These are phyloP conservation scores for Metschnikowia kofuensis DNA, from an alignment of 805 yeast species.

Conservation along the genomic window DNA sequence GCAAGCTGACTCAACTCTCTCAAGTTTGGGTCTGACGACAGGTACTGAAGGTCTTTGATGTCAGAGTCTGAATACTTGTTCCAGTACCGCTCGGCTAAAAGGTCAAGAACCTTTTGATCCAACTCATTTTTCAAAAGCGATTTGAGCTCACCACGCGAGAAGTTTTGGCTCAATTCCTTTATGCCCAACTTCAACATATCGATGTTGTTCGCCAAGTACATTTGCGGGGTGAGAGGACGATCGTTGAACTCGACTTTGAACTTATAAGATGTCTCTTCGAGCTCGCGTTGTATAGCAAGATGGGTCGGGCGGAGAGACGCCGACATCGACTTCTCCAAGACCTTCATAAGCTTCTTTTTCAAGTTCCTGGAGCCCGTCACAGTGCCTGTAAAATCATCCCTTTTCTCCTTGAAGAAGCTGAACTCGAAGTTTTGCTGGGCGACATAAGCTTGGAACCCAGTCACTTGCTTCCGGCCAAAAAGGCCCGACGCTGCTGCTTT, in stretches of 20 bases:
- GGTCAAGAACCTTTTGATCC: constrained; percentile 85
- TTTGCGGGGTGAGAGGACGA: constrained; percentile 88
- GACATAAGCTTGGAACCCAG: constrained; percentile 60
- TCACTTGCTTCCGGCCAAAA: constrained; percentile 43
- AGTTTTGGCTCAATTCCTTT: constrained; percentile 79
- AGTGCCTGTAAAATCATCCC: constrained; percentile 57
- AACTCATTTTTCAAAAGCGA: constrained; percentile 76
- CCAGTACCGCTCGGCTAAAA: constrained; percentile 92
- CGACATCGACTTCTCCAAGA: constrained; percentile 90
- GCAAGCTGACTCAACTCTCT: constrained; percentile 54
- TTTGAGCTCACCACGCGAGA: constrained; percentile 79
- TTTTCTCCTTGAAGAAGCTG: constrained; percentile 61
- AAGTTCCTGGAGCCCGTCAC: constrained; percentile 72
- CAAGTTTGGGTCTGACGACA: constrained; percentile 45
- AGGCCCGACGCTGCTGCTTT: constrained; percentile 27
- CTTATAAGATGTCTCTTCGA: constrained; percentile 88
- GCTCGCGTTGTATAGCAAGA: constrained; percentile 77
- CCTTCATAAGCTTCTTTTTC: constrained; percentile 78
- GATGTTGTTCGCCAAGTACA: constrained; percentile 87
- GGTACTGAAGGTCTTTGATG: constrained; percentile 11
- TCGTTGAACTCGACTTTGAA: constrained; percentile 97
- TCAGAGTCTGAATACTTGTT: constrained; percentile 49
- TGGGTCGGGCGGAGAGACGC: constrained; percentile 85
- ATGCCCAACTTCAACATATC: constrained; percentile 83
- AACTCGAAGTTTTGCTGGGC: constrained; percentile 61